Percentiles rank a stretch among this genome's conserved stretches.
Conservation (phyloP, 2,329 filamentous ascomycete genomes). For the Aureobasidium mangrovei region DNA sequence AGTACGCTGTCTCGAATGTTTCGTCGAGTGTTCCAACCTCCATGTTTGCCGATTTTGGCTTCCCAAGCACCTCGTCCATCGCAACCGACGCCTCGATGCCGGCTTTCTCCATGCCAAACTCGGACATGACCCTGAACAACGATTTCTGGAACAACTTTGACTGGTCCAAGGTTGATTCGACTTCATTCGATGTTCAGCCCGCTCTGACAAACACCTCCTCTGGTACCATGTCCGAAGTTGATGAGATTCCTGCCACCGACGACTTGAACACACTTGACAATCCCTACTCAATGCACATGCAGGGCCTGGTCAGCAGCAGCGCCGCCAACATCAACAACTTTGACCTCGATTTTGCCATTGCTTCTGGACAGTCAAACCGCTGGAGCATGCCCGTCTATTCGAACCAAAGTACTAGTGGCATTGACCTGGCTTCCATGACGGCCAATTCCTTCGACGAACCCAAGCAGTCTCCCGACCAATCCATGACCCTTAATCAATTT, state of each 20-base stretch:
- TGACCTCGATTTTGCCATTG: conserved; percentile 3
- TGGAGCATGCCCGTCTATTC: conserved; percentile 17
- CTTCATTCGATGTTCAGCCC: conserved; percentile 23
- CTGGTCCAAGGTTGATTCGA: conserved; percentile 15
- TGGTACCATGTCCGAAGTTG: conserved; percentile 30
- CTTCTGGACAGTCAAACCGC: conserved; percentile 10
- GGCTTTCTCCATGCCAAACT: conserved; percentile 11
- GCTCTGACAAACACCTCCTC: conserved; percentile 31
- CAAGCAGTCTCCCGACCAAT: conserved; percentile 16
- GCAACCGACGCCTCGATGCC: conserved; percentile 7
- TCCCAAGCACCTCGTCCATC: conserved; percentile 7
- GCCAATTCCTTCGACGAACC: conserved; percentile 1
- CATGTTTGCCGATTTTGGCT: conserved; percentile 12
- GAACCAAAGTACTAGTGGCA: conserved; percentile 11
- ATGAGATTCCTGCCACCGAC: conserved; percentile 28
- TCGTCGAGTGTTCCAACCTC: conserved; percentile 10
- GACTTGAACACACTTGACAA: conserved; percentile 26
- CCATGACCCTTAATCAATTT: conserved; percentile 11
- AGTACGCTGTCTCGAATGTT: not conserved
- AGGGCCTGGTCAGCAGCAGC: conserved; percentile 25
- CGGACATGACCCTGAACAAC: not conserved
- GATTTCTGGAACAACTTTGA: conserved; percentile 15
- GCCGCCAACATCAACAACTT: conserved; percentile 22
- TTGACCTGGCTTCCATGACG: not conserved
- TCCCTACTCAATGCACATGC: conserved; percentile 25